These are phyloP conservation scores for Fusarium buharicum DNA, from an alignment of 2,329 filamentous ascomycete species.

Conservation along the genomic window DNA sequence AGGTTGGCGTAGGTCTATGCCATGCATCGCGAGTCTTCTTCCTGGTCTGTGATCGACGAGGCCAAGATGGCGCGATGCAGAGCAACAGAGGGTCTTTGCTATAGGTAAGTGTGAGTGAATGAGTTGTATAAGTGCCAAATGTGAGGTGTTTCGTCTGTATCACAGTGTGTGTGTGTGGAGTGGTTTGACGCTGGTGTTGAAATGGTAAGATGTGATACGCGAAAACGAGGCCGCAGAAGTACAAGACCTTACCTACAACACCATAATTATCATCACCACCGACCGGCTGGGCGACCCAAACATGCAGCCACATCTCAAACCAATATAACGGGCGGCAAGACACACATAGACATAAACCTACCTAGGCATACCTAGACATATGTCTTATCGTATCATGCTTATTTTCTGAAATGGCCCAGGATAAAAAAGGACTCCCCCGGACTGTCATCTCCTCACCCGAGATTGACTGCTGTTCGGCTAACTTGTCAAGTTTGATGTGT, in stretches of 20 bases:
- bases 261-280: constrained; percentile 16
- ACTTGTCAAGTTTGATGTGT: constrained; percentile 29
- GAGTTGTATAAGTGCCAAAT: too few species aligned
- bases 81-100: constrained; percentile 12
- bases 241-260: constrained; percentile 29
- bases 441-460: constrained; percentile 32
- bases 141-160: constrained; percentile 5
- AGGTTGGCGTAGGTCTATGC: constrained; percentile 26
- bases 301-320: constrained; percentile 11
- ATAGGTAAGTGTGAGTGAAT: too few species aligned
- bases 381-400: constrained; percentile 1
- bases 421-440: constrained; percentile 18
- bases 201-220: constrained; percentile 22
- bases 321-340: constrained; percentile 28
- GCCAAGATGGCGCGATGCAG: constrained; percentile 3
- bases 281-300: constrained; percentile 15
- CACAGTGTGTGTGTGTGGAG: constrained; percentile 19
- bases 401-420: constrained; percentile 10
- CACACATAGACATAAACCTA: too few species aligned
- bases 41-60: constrained; percentile 3
- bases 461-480: constrained; percentile 12
- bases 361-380: too few species aligned
- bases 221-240: constrained; percentile 26
- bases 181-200: constrained; percentile 14
- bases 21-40: constrained; percentile 4